Base-by-base conservation (phyloP, 352 stramenopile genomes). In the Globisporangium alternatum region DNA sequence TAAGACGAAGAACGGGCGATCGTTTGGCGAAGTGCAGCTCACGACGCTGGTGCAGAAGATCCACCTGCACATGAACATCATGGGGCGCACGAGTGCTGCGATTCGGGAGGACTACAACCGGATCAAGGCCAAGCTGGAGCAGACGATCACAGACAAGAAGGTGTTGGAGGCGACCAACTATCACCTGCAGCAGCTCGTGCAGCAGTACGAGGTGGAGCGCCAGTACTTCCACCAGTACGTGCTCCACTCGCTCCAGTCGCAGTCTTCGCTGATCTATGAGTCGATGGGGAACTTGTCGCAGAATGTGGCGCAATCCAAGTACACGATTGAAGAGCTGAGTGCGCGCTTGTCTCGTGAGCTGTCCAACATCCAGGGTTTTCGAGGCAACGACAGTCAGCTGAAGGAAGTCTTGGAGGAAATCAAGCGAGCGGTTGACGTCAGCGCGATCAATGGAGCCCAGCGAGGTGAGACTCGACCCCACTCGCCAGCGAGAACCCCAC, bases 41-140 rank as follows among this genome's bases (percentile, higher is more conserved):
- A 70, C 69, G 43, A 73, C 69, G 28, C 28, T 81, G 19, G 63
- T 81, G 33, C 71, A 70, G 28, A 75, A 75, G 55, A 79, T 81
- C 54, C 69, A 77, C 56, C 66, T 69, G 6, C 74, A 79, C 60
- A 64, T 81, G 53, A 79, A 75, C 54, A 63, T 81, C 45, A 78
- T 81, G 74, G 71, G 74, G 1, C 70, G 67, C 10, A 72, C 73
- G n/a, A 79, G 60, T 53, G 69, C 56, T 31, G 70, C 59, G 21
- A 75, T 81, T 39, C 68, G 74, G 17, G 60, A 74, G 12, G 73
- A 79, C 30, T 73, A 81, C 54, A 67, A 77, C 47, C 64, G 71
- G 45, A 76, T 74, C 22, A 59, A 72, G 17, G 31, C 74, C 15
- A 69, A 75, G 35, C 56, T 81, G 10, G 56, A 78, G 61, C 58